A percentile compares a stretch with the other conserved stretches of the same genome.
These are phyloP conservation scores for Fusarium continuum DNA, from an alignment of 2,329 filamentous ascomycete species.

Conservation along the genomic window DNA sequence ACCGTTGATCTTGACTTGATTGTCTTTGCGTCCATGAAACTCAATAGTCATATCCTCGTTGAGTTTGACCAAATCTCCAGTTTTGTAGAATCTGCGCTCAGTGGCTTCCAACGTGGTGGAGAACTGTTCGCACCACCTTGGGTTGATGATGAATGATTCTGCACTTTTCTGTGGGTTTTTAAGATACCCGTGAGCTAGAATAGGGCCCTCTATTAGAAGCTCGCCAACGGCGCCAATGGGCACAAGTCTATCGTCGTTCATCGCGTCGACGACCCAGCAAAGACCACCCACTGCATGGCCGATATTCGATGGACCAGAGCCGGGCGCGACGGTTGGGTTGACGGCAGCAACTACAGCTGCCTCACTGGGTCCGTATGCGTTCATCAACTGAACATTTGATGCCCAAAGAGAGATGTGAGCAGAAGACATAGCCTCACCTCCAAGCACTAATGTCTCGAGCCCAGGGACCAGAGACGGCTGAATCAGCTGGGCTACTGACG, in stretches of 20 bases:
- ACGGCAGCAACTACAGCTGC: constrained; percentile 29
- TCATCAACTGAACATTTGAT: constrained; percentile 25
- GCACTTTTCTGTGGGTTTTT: constrained; percentile 49
- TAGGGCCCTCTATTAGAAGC: constrained; percentile 48
- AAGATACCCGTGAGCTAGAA: constrained; percentile 60
- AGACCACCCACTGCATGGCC: constrained; percentile 24
- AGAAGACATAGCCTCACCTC: constrained; percentile 38
- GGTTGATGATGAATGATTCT: constrained; percentile 40
- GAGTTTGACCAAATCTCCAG: constrained; percentile 35
- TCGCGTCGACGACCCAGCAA: constrained; percentile 42
- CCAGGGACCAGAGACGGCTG: constrained; percentile 20
- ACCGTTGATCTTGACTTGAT: constrained; percentile 47
- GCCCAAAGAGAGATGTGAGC: constrained; percentile 29
- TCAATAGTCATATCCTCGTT: constrained; percentile 37
- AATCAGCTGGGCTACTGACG: constrained; percentile 28
- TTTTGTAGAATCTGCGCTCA: constrained; percentile 30
- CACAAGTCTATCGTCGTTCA: constrained; percentile 38
- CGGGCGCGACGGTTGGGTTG: neutral
- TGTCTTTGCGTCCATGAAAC: constrained; percentile 45
- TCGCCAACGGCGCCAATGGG: constrained; percentile 47
- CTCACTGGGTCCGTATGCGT: constrained; percentile 38
- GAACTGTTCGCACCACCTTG: constrained; percentile 14
- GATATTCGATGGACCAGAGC: constrained; percentile 27
- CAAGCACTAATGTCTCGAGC: constrained; percentile 26
- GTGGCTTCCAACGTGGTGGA: rapidly evolving